These are phyloP conservation scores for Trypanosoma congolense DNA, from an alignment of 208 protist species.

Conservation along the genomic window DNA sequence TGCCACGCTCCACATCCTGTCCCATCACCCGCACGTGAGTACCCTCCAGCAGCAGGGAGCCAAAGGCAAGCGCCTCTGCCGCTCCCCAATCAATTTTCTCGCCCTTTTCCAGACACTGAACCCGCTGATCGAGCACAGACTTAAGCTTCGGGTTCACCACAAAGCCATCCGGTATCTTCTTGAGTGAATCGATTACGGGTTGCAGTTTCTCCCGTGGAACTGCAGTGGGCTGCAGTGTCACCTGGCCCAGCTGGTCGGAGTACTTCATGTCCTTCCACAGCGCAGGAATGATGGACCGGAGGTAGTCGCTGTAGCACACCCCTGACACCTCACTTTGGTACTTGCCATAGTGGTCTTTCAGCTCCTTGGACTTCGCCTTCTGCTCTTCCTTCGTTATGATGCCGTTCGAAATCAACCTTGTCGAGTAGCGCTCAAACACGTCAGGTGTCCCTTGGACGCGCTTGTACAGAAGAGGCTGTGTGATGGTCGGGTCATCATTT, in stretches of 20 bases:
- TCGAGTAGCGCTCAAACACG: constrained; percentile 82
- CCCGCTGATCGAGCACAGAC: constrained; percentile 70
- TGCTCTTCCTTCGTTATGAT: constrained; percentile 67
- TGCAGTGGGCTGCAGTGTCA: constrained; percentile 57
- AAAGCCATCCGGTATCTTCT: constrained; percentile 77
- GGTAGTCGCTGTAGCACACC: constrained; percentile 82
- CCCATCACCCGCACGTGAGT: constrained; percentile 92
- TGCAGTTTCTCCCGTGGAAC: constrained; percentile 55
- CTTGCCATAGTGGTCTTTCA: constrained; percentile 78
- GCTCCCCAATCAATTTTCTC: constrained; percentile 92
- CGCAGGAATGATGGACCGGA: constrained; percentile 59
- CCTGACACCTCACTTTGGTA: constrained; percentile 55
- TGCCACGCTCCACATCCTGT: constrained; percentile 97
- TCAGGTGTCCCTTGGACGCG: constrained; percentile 81
- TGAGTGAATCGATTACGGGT: constrained; percentile 48
- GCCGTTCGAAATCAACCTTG: constrained; percentile 71
- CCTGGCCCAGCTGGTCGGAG: constrained; percentile 70
- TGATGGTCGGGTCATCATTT: constrained; percentile 97
- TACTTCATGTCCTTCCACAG: constrained; percentile 73
- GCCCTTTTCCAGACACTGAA: constrained; percentile 65
- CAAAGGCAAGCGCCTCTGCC: constrained; percentile 94
- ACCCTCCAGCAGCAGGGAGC: constrained; percentile 92
- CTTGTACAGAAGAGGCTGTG: constrained; percentile 96
- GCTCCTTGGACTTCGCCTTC: constrained; percentile 60
- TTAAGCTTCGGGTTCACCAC: constrained; percentile 76